phyloP scores from a whole-genome alignment of 2,329 filamentous ascomycete species.

The Neocucurbitaria cava region DNA sequence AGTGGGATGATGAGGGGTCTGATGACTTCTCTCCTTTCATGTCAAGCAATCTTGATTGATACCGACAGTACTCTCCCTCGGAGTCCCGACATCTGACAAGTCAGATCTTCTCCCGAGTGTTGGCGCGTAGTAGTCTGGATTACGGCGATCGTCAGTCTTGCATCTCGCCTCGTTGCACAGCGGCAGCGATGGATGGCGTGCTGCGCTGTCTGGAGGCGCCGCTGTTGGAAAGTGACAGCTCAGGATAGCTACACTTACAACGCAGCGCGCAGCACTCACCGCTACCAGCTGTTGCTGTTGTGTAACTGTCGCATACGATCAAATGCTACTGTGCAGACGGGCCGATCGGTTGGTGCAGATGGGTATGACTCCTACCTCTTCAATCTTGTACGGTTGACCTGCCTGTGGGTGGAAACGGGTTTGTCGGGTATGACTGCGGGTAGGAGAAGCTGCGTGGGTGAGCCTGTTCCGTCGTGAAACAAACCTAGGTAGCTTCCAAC shows the following conservation, averaged over 20 bases:
- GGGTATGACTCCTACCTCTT: background rate
- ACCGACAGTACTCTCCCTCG: no score
- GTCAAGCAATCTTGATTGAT: no score
- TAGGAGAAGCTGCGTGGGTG: background rate
- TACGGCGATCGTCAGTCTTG: constrained; percentile 4
- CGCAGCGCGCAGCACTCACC: background rate
- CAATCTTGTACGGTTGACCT: no score
- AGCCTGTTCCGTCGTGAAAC: background rate
- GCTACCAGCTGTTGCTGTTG: background rate
- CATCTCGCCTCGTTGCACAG: background rate
- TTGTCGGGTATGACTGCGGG: background rate
- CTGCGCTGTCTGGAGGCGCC: background rate
- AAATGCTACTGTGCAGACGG: background rate
- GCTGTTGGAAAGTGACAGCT: background rate
- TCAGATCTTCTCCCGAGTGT: constrained; percentile 1
- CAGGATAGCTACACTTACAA: background rate
- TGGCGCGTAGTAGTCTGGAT: background rate
- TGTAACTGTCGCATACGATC: background rate
- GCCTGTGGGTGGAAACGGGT: background rate
- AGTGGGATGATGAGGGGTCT: background rate
- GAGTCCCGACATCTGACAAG: background rate
- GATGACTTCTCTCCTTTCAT: background rate
- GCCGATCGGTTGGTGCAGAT: background rate
- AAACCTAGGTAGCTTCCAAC: background rate
- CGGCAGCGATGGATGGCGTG: constrained; percentile 1